A percentile compares a stretch with the other conserved stretches of the same genome.
phyloP scores from a whole-genome alignment of 176 grass and related monocot genomes.

The Lolium perenne region DNA sequence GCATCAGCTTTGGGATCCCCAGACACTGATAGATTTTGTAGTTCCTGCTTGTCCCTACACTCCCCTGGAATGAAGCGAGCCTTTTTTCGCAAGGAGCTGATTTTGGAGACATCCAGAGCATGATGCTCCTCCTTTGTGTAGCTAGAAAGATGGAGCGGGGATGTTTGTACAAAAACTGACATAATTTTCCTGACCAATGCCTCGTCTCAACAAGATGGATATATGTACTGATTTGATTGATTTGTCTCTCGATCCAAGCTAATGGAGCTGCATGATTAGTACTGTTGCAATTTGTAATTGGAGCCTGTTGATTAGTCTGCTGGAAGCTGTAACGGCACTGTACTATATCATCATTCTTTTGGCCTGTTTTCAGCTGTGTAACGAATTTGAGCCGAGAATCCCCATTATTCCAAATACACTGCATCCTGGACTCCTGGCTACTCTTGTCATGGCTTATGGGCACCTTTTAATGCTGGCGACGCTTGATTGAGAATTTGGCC shows the following conservation, averaged over 20 bases:
- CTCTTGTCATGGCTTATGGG: too few relatives aligned
- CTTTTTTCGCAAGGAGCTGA: constrained; percentile 43
- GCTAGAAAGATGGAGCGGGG: constrained; percentile 20
- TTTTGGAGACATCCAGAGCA: constrained; percentile 45
- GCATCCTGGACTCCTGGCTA: too few relatives aligned
- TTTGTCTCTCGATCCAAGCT: not conserved
- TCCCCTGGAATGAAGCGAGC: constrained; percentile 19
- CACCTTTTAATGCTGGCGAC: too few relatives aligned
- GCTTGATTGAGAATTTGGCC: too few relatives aligned
- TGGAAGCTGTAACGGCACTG: constrained; percentile 26
- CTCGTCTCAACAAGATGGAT: constrained; percentile 5
- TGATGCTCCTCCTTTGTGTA: constrained; percentile 48
- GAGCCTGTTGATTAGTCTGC: not conserved
- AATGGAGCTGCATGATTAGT: not conserved
- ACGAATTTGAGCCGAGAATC: not conserved
- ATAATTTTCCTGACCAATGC: constrained; percentile 37
- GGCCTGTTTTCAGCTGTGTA: not conserved
- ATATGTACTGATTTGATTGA: constrained; percentile 18
- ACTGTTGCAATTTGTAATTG: constrained; percentile 4
- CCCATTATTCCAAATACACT: not conserved
- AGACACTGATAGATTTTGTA: not conserved
- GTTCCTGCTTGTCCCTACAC: not conserved
- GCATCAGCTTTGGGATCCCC: not conserved
- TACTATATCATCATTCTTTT: constrained; percentile 40
- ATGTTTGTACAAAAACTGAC: constrained; percentile 51